Evolutionary conservation across 768 basidiomycete genomes (phyloP).

Genomic region (Tricholoma hemisulphureum): DNA sequence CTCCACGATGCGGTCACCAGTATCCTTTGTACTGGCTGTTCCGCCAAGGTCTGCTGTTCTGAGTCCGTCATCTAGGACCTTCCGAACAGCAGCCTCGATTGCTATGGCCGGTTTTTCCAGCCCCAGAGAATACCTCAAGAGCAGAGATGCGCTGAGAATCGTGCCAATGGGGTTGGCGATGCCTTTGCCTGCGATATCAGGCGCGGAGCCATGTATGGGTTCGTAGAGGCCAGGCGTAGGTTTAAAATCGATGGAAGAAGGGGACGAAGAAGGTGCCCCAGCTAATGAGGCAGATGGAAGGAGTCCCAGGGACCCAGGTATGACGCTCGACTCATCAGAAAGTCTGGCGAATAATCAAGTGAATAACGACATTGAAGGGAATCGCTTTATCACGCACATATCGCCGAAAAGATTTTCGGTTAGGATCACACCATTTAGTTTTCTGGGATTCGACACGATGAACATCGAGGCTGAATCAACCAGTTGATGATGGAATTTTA

Average conservation of each 20-base stretch:
- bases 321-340: constrained; percentile 95
- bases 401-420: constrained; percentile 98
- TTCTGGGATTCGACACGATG: constrained; percentile 84
- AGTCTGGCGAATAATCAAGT: constrained; percentile 49
- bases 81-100: constrained; percentile 88
- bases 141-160: constrained; percentile 91
- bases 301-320: constrained; percentile 95
- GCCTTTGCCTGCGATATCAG: constrained; percentile 91
- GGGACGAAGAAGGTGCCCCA: constrained; percentile 67
- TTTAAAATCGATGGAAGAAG: constrained; percentile 58
- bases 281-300: constrained; percentile 96
- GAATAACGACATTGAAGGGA: constrained; percentile 2
- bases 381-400: constrained; percentile 61
- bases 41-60: constrained; percentile 91
- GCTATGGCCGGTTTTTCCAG: constrained; percentile 80
- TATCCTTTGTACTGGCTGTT: constrained; percentile 64
- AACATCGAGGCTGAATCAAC: constrained; percentile 98
- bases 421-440: constrained; percentile 91
- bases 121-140: constrained; percentile 92
- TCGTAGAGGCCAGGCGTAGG: constrained; percentile 90
- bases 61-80: constrained; percentile 79
- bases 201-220: constrained; percentile 94
- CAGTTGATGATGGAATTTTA: constrained; percentile 85
- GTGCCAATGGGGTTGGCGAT: constrained; percentile 96
- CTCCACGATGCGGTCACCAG: constrained; percentile 83